A percentile compares a stretch with the other conserved stretches of the same genome.
phyloP scores from a whole-genome alignment of 768 basidiomycete genomes.

The Termitomyces sp. region DNA sequence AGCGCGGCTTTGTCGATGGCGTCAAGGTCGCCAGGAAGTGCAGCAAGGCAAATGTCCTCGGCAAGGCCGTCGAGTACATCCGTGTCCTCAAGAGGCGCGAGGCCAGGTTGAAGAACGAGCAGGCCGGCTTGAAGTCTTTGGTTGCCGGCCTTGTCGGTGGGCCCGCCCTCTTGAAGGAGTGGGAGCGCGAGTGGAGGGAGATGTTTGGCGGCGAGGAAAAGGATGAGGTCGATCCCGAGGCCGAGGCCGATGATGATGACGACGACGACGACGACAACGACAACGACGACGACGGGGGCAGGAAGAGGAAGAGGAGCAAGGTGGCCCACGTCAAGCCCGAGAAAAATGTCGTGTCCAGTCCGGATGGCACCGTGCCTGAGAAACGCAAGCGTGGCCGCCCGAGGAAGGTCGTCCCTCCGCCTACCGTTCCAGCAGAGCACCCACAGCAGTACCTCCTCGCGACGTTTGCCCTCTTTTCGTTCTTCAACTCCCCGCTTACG shows the following conservation, averaged over 20 bases:
- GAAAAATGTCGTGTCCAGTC: conserved; percentile 37
- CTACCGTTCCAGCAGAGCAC: conserved; percentile 20
- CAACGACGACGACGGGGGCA: conserved; percentile 42
- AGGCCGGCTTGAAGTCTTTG: conserved; percentile 69
- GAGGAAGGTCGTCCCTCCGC: conserved; percentile 59
- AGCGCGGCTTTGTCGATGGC: conserved; percentile 87
- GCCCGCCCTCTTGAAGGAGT: conserved; percentile 63
- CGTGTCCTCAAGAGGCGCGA: conserved; percentile 83
- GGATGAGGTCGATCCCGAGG: conserved; percentile 47
- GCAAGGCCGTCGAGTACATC: conserved; percentile 90
- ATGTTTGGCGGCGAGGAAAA: conserved; percentile 75
- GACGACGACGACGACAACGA: conserved; percentile 47
- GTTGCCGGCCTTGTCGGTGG: conserved; percentile 73
- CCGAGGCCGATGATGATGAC: conserved; percentile 53
- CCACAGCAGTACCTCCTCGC: conserved; percentile 72
- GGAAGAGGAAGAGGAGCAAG: conserved; percentile 65
- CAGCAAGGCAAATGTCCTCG: conserved; percentile 87
- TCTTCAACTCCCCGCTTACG: conserved; percentile 75
- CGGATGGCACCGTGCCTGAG: conserved; percentile 45
- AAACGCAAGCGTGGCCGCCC: conserved; percentile 86
- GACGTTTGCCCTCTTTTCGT: conserved; percentile 80
- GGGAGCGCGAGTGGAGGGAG: conserved; percentile 74
- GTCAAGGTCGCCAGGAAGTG: conserved; percentile 89
- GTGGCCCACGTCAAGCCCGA: conserved; percentile 34
- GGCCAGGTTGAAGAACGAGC: conserved; percentile 65